Evolutionary conservation across 2,329 filamentous ascomycete species (phyloP).

Genomic region (Penicillium sp.): DNA sequence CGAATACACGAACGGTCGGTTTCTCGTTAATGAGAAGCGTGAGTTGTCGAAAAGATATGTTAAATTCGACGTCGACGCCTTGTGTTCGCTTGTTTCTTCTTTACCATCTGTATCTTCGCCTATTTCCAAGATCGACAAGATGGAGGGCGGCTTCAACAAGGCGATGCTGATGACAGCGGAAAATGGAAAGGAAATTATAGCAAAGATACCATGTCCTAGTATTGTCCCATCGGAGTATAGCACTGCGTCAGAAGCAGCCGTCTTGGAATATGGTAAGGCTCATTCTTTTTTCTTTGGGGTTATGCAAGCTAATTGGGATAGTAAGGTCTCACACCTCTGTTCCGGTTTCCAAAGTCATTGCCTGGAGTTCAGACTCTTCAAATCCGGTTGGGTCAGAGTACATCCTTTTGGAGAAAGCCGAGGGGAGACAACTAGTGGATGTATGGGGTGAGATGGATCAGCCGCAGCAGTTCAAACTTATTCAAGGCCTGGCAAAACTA

Average conservation of each 20-base stretch:
- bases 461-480: conserved; percentile 21
- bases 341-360: conserved; percentile 26
- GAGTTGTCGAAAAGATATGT: conserved; percentile 22
- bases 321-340: conserved; percentile 18
- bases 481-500: conserved; percentile 23
- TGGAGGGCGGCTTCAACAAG: conserved; percentile 27
- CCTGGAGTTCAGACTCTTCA: conserved; percentile 22
- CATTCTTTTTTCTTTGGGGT: conserved; percentile 1
- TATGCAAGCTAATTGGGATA: conserved; percentile 12
- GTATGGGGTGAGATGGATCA: conserved; percentile 27
- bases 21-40: conserved; percentile 25
- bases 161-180: conserved; percentile 21
- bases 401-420: conserved; percentile 33
- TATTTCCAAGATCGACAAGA: conserved; percentile 28
- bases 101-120: conserved; percentile 19
- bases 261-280: conserved; percentile 21
- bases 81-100: conserved; percentile 25
- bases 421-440: conserved; percentile 24
- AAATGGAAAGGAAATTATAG: conserved; percentile 21
- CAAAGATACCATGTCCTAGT: conserved; percentile 21
- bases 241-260: conserved; percentile 24
- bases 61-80: conserved; percentile 25
- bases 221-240: conserved; percentile 17
- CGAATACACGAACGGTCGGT: conserved; percentile 26
- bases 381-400: conserved; percentile 33